phyloP scores from a whole-genome alignment of 2,329 filamentous ascomycete genomes.

The Colletotrichum kahawae region DNA sequence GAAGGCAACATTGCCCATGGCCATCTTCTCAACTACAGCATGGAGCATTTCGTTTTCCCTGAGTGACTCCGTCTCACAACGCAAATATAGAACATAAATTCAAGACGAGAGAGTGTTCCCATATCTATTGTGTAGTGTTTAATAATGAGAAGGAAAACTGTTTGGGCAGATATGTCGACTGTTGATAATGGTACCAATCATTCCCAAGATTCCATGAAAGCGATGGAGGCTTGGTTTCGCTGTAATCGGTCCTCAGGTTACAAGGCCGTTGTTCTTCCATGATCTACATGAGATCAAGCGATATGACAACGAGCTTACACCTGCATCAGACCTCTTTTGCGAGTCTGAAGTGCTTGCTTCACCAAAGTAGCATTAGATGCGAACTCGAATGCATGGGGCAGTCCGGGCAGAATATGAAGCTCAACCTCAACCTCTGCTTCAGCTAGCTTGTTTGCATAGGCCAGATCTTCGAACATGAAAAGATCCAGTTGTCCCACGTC shows the following conservation, averaged over 20 bases:
- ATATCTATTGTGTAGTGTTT: fast-evolving
- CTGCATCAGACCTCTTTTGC: slow-evolving; percentile 16
- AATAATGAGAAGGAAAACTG: fast-evolving
- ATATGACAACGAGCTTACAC: not conserved
- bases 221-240: not conserved
- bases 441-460: slow-evolving; percentile 35
- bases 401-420: slow-evolving; percentile 43
- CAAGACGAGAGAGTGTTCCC: not conserved
- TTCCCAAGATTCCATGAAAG: fast-evolving
- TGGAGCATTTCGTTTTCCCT: not conserved
- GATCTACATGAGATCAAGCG: fast-evolving
- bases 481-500: slow-evolving; percentile 43
- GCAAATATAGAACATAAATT: not conserved
- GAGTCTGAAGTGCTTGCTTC: slow-evolving; percentile 25
- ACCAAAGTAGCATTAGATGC: slow-evolving; percentile 9
- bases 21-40: not conserved
- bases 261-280: fast-evolving
- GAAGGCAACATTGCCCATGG: not conserved
- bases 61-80: not conserved
- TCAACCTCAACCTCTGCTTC: slow-evolving; percentile 38
- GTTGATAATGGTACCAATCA: fast-evolving
- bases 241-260: fast-evolving
- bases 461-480: slow-evolving; percentile 36
- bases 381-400: slow-evolving; percentile 41
- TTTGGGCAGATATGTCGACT: not conserved